phyloP scores from a whole-genome alignment of 192 early-diverging fungal species.

The Powellomyces hirtus region DNA sequence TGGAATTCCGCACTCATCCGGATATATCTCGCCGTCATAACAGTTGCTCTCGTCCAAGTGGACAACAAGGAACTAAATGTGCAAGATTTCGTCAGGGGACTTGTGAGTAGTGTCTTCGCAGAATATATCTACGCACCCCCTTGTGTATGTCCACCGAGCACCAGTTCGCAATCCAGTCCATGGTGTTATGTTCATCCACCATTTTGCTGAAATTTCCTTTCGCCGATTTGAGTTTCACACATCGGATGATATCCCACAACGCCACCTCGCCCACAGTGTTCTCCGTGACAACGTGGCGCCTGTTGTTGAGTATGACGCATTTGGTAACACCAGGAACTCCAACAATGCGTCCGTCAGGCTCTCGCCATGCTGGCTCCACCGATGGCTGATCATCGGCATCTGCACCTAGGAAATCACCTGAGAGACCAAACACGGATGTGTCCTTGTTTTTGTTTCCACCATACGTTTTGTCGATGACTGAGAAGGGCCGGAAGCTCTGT shows the following conservation, averaged over 20 bases:
- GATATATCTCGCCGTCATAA: conserved; percentile 89
- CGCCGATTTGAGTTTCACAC: conserved; percentile 45
- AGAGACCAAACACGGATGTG: background rate
- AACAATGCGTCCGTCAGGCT: conserved; percentile 26
- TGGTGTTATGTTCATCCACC: conserved; percentile 57
- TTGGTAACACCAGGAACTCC: conserved; percentile 49
- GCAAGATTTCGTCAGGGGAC: background rate
- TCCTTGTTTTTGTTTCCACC: too few species aligned
- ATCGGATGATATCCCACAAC: conserved; percentile 88
- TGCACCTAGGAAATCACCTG: background rate
- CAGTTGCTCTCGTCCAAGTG: conserved; percentile 78
- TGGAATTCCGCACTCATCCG: conserved; percentile 68
- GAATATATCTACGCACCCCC: conserved; percentile 54
- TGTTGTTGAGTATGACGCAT: conserved; percentile 81
- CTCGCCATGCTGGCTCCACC: conserved; percentile 43
- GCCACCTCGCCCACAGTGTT: conserved; percentile 76
- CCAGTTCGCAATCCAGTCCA: conserved; percentile 86
- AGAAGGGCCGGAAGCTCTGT: conserved; percentile 27
- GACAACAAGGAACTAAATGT: conserved; percentile 62
- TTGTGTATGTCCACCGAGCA: conserved; percentile 89
- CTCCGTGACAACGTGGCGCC: conserved; percentile 80
- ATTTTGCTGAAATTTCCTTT: conserved; percentile 40
- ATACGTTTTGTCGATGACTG: background rate
- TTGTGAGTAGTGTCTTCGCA: background rate
- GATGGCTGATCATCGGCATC: conserved; percentile 12